These are phyloP conservation scores for Xylaria sp. DNA, from an alignment of 2,329 filamentous ascomycete genomes.

Conservation along the genomic window DNA sequence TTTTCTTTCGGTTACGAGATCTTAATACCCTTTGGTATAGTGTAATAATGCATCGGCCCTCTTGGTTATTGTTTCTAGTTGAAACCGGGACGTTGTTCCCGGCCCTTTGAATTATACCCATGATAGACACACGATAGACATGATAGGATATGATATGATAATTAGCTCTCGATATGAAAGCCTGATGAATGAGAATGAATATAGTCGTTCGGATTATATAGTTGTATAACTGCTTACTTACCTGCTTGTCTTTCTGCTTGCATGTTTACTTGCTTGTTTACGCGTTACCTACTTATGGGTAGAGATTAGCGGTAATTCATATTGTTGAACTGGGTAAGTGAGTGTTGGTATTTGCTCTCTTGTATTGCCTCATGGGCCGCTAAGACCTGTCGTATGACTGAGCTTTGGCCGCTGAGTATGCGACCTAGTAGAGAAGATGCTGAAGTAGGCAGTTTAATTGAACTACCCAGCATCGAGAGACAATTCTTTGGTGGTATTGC, in stretches of 20 bases:
- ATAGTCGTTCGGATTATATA: background rate
- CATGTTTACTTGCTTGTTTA: background rate
- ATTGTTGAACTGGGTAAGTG: background rate
- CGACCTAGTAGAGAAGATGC: no score
- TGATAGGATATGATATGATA: constrained; percentile 18
- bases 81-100: background rate
- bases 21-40: background rate
- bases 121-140: constrained; percentile 20
- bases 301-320: background rate
- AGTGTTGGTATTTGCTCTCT: background rate
- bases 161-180: constrained; percentile 1
- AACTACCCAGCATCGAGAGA: no score
- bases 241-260: background rate
- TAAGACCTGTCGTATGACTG: no score
- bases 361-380: background rate
- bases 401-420: no score
- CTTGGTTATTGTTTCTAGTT: constrained; percentile 13
- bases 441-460: no score
- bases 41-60: background rate
- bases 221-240: background rate
- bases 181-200: constrained; percentile 17
- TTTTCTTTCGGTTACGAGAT: background rate
- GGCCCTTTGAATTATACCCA: background rate
- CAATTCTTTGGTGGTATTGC: no score
- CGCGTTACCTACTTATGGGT: background rate